Percentiles rank a stretch among this genome's conserved stretches.
These are phyloP conservation scores for Umbelopsis sp. DNA, from an alignment of 192 early-diverging fungal genomes.

Conservation along the genomic window DNA sequence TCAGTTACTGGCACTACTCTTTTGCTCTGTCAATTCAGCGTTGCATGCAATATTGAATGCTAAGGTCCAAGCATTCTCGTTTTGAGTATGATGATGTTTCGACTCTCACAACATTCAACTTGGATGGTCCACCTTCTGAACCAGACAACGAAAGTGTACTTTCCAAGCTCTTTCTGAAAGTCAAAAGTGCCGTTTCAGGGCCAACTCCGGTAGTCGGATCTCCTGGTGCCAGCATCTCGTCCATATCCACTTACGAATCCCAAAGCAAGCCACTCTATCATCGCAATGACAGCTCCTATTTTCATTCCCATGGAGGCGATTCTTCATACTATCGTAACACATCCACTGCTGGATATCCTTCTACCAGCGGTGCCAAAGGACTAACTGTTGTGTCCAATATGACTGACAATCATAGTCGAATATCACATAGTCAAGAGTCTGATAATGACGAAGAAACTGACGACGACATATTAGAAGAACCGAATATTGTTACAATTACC, in stretches of 20 bases:
- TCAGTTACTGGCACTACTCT: background rate
- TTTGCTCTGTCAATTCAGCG: background rate
- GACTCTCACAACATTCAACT: slow-evolving; percentile 46
- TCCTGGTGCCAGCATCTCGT: slow-evolving; percentile 14
- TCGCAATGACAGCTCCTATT: background rate
- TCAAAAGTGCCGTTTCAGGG: slow-evolving; percentile 47
- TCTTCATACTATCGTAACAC: background rate
- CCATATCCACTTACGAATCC: background rate
- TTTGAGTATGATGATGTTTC: slow-evolving; percentile 37
- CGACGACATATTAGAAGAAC: background rate
- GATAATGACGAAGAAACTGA: background rate
- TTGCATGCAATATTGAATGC: background rate
- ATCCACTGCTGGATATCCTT: background rate
- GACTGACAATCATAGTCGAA: background rate
- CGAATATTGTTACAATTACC: background rate
- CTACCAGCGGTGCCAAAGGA: background rate
- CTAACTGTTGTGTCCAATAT: background rate
- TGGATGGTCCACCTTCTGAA: slow-evolving; percentile 26
- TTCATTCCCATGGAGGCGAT: background rate
- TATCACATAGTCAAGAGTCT: background rate
- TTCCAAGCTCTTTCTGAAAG: slow-evolving; percentile 56
- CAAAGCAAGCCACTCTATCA: background rate
- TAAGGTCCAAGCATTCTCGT: slow-evolving; percentile 34
- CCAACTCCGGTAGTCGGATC: slow-evolving; percentile 11
- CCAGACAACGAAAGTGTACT: slow-evolving; percentile 52